Evolutionary conservation across 129 eudicot species (phyloP).

Genomic region (Arctium lappa): DNA sequence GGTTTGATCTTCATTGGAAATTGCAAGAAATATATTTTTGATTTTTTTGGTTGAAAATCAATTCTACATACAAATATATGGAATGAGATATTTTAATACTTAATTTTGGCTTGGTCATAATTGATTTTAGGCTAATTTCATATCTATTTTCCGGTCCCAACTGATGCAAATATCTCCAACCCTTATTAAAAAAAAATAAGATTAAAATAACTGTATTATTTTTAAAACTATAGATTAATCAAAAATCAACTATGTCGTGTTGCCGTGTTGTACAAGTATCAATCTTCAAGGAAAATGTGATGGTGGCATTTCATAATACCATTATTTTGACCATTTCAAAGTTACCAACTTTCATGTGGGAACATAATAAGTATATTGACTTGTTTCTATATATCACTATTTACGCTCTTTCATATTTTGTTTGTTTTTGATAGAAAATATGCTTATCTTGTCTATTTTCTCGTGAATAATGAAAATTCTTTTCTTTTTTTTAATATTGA

Average conservation of each 20-base stretch:
- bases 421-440: no score
- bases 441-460: neutral
- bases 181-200: no score
- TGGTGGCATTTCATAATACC: neutral
- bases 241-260: neutral
- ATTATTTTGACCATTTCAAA: neutral
- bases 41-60: neutral
- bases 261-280: conserved; percentile 20
- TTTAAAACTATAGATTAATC: neutral
- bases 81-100: neutral
- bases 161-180: neutral
- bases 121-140: neutral
- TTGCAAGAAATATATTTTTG: neutral
- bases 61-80: neutral
- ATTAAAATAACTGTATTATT: neutral
- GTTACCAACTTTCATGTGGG: neutral
- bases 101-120: neutral
- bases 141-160: no score
- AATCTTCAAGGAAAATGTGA: neutral
- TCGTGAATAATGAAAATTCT: neutral
- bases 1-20: conserved; percentile 27
- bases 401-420: neutral
- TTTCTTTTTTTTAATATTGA: no score
- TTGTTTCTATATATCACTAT: neutral
- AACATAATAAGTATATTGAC: neutral